Base-by-base conservation (phyloP, 768 basidiomycete species). In the Boletus sp. region DNA sequence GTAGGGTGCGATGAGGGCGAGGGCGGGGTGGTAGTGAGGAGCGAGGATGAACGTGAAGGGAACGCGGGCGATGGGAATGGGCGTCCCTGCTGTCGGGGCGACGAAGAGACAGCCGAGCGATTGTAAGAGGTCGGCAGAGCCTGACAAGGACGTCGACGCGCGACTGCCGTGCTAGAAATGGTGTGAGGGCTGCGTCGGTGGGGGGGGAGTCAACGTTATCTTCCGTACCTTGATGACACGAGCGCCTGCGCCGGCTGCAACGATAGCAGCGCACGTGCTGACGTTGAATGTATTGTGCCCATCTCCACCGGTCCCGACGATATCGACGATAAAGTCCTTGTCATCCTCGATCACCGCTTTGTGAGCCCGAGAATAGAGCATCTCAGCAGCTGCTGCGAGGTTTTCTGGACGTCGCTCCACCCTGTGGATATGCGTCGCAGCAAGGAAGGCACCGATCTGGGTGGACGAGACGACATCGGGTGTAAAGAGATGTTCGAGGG, bases 221-320 rank as follows among this genome's bases (percentile, higher is more conserved):
- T 46, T 5, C 1, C 47, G 34, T 64, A 91, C 94, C 78, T 99
- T 98, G 69, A 93, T 83, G 2, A 99, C 93, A 33, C 93, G 80
- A 0, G 91, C 91, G 6, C 96, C 96, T 7, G 94, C 90, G 14
- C 95, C 96, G 23, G 94, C 93, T 29, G 95, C 96, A 19, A 98
- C 90, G 56, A 99, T 81, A 1, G 83, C 95, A 3, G 96, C 95
- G 2, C 92, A 87, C 1, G 96, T 98, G 67, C 93, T 95, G 49
- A 98, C 95, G 68, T 98, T 98, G 80, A 94, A 98, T 0, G 95
- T 87, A 65, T 98, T 90, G 71, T 94, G 84, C 0, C 94, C 94
- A 71, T 98, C 97, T 7, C 97, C 96, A 11, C 96, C 69, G 0
- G 70, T 71, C 3, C 70, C 70, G 37, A 73, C 70, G 45, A 71